Evolutionary conservation across 139 green algal genomes (phyloP).

Genomic region (Picochlorum sp.): DNA sequence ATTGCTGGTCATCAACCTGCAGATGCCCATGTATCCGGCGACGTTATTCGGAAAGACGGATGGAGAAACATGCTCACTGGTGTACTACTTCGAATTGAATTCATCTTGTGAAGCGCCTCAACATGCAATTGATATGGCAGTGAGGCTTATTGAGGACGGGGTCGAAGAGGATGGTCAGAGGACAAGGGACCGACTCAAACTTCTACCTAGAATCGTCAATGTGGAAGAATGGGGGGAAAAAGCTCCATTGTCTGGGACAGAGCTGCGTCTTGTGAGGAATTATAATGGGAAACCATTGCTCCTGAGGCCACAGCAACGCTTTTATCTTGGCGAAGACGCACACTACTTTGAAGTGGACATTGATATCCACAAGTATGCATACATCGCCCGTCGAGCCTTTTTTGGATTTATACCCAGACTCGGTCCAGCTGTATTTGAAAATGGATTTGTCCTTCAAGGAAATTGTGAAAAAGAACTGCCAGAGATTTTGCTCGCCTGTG

Average conservation of each 20-base stretch:
- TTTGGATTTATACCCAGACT: slow-evolving; percentile 32
- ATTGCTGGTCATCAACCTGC: slow-evolving; percentile 76
- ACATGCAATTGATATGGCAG: slow-evolving; percentile 53
- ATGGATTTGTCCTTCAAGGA: slow-evolving; percentile 70
- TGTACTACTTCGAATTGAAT: slow-evolving; percentile 74
- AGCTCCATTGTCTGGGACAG: slow-evolving; percentile 53
- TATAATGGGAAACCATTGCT: slow-evolving; percentile 89
- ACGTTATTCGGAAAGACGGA: slow-evolving; percentile 59
- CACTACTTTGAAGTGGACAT: slow-evolving; percentile 76
- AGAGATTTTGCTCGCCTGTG: slow-evolving; percentile 58
- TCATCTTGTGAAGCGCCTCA: slow-evolving; percentile 37
- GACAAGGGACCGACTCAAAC: slow-evolving; percentile 71
- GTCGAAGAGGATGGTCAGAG: slow-evolving; percentile 52
- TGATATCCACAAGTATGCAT: slow-evolving; percentile 79
- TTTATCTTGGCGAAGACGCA: slow-evolving; percentile 28
- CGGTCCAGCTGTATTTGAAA: slow-evolving; percentile 60
- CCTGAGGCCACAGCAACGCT: slow-evolving; percentile 67
- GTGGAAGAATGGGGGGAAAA: slow-evolving; percentile 62
- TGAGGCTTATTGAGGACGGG: slow-evolving; percentile 60
- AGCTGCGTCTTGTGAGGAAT: slow-evolving; percentile 55
- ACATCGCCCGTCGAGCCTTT: slow-evolving; percentile 57
- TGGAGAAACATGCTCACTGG: slow-evolving; percentile 50
- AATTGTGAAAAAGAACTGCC: slow-evolving; percentile 74
- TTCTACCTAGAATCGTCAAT: slow-evolving; percentile 75
- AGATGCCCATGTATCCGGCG: slow-evolving; percentile 66